Evolutionary conservation across 2,329 filamentous ascomycete species (phyloP), one percentile per base, ranked within the genome.

Genomic region (Talaromyces sp.): DNA sequence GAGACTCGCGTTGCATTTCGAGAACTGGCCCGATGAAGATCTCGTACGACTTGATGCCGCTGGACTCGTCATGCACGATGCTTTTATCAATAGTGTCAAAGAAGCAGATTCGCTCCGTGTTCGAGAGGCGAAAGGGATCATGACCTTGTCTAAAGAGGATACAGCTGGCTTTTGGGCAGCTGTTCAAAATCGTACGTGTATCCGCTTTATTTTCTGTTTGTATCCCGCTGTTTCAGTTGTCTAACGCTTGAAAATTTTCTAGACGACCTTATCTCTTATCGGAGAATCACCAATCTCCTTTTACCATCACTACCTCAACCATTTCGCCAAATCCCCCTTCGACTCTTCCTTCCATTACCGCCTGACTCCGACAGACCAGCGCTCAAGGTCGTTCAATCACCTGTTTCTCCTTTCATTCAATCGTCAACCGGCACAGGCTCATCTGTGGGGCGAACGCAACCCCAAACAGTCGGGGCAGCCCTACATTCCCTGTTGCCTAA

Each of bases 61-160:
- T 25, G 82, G 81, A 25, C 82, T 81, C 68, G 79, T 83, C 2
- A 78, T 87, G 71, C 84, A 86, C 64, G 88, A 90, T 71, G 81
- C 86, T 0, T 90, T 85, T 70, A 86, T 88, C 60, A 89, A 90
- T 67, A 86, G 82, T 59, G 87, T 90, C 65, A 90, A 90, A 72
- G 88, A 90, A 82, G 92, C 93, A 33, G 92, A 96, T 76, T 96
- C 92, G 68, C 81, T 96, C 58, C 86, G 93, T 58, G 93, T 95
- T 68, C 92, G 92, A 50, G 95, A 90, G 60, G 92, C 91, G 16
- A 92, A 93, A 73, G 88, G 90, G 65, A 93, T 96, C 71, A 96
- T 96, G 91, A 88, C 87, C 60, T 80, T 97, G 70, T 92, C 89
- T 65, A 93, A 92, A 73, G 87, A 90, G 52, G 88, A 96, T 73